Conservation (phyloP, 257 asterid genomes). For the Capsicum baccatum region DNA sequence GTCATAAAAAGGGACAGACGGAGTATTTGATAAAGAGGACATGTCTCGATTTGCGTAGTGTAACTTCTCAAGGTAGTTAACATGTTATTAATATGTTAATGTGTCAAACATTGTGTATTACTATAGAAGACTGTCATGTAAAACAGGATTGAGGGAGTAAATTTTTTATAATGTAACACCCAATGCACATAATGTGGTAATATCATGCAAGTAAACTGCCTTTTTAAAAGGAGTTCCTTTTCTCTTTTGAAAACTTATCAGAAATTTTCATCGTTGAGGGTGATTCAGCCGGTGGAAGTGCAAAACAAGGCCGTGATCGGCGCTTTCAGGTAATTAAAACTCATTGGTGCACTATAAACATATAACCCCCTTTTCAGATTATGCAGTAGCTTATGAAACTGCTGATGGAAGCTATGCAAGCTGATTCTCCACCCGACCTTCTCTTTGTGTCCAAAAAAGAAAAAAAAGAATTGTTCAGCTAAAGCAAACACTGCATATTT, state of each 20-base stretch:
- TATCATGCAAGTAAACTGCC: not conserved
- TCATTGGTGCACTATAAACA: not conserved
- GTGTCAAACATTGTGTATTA: constrained; percentile 10
- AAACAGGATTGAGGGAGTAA: not conserved
- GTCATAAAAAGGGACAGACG: not conserved
- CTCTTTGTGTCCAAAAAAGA: not conserved
- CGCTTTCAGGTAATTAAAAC: constrained; percentile 80
- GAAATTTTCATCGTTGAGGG: constrained; percentile 99
- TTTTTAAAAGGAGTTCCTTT: not conserved
- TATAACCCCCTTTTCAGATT: not conserved
- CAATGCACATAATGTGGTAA: not conserved
- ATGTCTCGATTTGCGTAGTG: not conserved
- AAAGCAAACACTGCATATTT: constrained; percentile 22
- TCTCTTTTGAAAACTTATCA: constrained; percentile 38
- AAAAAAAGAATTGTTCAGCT: constrained; percentile 11
- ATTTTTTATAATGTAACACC: not conserved
- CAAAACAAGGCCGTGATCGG: constrained; percentile 99
- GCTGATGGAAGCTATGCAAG: not conserved
- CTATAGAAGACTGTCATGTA: constrained; percentile 4
- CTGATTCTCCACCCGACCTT: not conserved
- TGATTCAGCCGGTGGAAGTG: constrained; percentile 99
- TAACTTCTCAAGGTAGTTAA: constrained; percentile 6
- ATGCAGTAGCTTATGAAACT: constrained; percentile 10
- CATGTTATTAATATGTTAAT: not conserved
- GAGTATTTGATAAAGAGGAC: constrained; percentile 7